A percentile compares a stretch with the other conserved stretches of the same genome.
Evolutionary conservation across 1,284 basidiomycete species (phyloP).

Genomic region (Papiliotrema terrestris): DNA sequence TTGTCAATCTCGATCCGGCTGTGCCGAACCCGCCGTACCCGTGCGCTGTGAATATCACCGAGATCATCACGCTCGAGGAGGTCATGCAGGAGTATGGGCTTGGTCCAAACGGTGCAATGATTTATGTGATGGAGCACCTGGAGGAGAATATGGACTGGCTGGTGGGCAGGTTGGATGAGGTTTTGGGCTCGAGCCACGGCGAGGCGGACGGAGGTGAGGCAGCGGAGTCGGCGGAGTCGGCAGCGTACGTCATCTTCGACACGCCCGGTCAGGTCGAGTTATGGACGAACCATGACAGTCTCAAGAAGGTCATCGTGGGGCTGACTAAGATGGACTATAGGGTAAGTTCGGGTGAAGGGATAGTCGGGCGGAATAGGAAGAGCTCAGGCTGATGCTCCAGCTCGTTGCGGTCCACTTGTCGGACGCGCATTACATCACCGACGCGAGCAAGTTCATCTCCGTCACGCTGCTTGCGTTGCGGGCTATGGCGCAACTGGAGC

Average conservation of each 20-base stretch:
- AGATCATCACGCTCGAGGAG: constrained; percentile 81
- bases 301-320: constrained; percentile 72
- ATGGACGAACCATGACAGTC: constrained; percentile 88
- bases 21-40: constrained; percentile 86
- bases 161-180: constrained; percentile 62
- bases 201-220: not conserved
- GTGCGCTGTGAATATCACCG: constrained; percentile 79
- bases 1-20: constrained; percentile 96
- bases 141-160: constrained; percentile 97
- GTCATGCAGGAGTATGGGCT: constrained; percentile 82
- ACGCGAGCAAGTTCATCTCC: constrained; percentile 91
- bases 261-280: constrained; percentile 97
- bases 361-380: not conserved
- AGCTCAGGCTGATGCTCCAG: constrained; percentile 50
- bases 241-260: constrained; percentile 83
- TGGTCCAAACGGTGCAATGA: constrained; percentile 94
- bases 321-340: constrained; percentile 76
- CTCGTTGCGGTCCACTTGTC: constrained; percentile 91
- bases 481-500: constrained; percentile 96
- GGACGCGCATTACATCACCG: constrained; percentile 95
- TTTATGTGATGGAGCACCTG: constrained; percentile 97
- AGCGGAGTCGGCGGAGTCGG: constrained; percentile 26
- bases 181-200: constrained; percentile 39
- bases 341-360: constrained; percentile 55
- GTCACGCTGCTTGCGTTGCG: constrained; percentile 86